Evolutionary conservation across 257 asterid species (phyloP).

Genomic region (Solanum chaucha): DNA sequence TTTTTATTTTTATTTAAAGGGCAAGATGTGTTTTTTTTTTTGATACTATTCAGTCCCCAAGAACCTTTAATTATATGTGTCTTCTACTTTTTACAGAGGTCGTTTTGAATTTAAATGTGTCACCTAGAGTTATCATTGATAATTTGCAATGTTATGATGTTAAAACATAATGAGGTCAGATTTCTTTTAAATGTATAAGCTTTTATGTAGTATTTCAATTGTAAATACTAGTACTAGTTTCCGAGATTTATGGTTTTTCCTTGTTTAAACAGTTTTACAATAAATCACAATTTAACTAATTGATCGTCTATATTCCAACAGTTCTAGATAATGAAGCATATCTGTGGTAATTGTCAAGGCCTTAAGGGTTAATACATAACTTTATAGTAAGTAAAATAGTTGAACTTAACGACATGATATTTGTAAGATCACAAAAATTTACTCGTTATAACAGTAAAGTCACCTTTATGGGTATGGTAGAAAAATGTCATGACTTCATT

Average conservation of each 20-base stretch:
- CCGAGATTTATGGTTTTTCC: background rate
- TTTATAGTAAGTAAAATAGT: background rate
- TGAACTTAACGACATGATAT: background rate
- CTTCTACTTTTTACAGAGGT: background rate
- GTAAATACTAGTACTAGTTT: background rate
- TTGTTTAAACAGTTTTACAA: background rate
- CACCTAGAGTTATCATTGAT: conserved; percentile 18
- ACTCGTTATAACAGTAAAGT: background rate
- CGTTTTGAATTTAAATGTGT: background rate
- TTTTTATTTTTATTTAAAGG: background rate
- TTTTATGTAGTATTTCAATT: background rate
- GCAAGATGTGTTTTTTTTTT: background rate
- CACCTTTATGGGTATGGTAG: background rate
- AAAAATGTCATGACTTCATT: background rate
- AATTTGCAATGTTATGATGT: conserved; percentile 12
- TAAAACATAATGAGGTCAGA: background rate
- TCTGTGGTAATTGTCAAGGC: background rate
- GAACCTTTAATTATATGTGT: background rate
- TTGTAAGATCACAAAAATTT: background rate
- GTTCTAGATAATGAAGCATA: background rate
- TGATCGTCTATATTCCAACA: background rate
- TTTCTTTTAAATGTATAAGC: background rate
- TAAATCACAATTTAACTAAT: background rate
- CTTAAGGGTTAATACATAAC: background rate
- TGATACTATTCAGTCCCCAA: background rate